These are phyloP conservation scores for Erythrobasidium yunnanense DNA, from an alignment of 768 basidiomycete species.

Conservation along the genomic window DNA sequence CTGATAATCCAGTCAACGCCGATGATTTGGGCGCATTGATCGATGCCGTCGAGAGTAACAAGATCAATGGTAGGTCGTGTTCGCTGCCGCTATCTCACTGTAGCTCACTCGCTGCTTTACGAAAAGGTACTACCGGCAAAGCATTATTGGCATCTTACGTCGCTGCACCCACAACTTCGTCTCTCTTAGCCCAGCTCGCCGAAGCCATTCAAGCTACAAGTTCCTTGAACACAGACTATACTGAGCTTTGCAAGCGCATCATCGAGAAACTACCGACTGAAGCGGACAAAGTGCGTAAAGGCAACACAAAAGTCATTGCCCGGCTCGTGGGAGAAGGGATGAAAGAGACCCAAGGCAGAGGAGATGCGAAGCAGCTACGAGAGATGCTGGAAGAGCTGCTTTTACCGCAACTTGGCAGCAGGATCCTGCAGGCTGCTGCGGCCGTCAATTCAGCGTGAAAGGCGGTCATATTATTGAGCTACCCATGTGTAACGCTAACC, in stretches of 20 bases:
- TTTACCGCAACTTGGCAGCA: too few species aligned
- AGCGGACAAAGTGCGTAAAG: conserved; percentile 54
- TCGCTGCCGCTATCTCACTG: too few species aligned
- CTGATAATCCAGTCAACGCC: conserved; percentile 53
- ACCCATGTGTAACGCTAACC: too few species aligned
- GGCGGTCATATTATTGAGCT: too few species aligned
- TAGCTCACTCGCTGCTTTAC: neutral
- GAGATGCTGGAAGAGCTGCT: too few species aligned
- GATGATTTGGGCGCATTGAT: conserved; percentile 65
- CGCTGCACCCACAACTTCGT: conserved; percentile 37
- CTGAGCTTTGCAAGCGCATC: conserved; percentile 49
- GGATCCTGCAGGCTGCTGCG: too few species aligned
- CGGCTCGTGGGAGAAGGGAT: conserved; percentile 76
- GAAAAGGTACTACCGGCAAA: conserved; percentile 65
- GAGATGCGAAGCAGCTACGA: conserved; percentile 57
- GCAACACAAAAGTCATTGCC: conserved; percentile 66
- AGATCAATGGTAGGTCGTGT: conserved; percentile 56
- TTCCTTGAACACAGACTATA: conserved; percentile 44
- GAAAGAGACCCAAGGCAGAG: conserved; percentile 65
- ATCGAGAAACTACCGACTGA: conserved; percentile 53
- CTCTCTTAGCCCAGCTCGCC: conserved; percentile 41
- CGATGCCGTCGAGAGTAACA: conserved; percentile 56
- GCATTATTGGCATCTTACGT: conserved; percentile 63
- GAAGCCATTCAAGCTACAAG: conserved; percentile 48
- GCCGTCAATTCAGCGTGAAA: too few species aligned